Percentiles rank a stretch among this genome's conserved stretches.
Conservation (phyloP, 2,329 filamentous ascomycete genomes). For the Epichloe elymi region DNA sequence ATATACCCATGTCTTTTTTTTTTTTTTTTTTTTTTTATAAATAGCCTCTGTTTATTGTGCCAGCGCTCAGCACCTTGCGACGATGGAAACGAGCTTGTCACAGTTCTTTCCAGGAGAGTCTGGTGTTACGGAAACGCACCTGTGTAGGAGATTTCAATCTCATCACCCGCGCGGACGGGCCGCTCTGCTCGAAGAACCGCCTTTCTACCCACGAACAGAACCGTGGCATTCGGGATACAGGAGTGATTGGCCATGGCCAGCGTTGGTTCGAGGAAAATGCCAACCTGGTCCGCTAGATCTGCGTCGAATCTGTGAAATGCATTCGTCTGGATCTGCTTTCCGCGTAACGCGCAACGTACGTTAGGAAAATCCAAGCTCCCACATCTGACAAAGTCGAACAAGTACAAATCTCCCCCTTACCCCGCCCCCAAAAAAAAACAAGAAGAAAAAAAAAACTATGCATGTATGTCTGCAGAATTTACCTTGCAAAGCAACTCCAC, state of each 20-base stretch:
- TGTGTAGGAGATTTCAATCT: conserved; percentile 50
- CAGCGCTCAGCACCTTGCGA: too few relatives aligned
- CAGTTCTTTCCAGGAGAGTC: too few relatives aligned
- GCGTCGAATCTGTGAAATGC: conserved; percentile 43
- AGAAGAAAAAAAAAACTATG: not conserved
- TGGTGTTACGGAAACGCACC: conserved; percentile 24
- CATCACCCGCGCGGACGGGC: conserved; percentile 36
- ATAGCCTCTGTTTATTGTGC: too few relatives aligned
- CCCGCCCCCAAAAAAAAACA: not conserved
- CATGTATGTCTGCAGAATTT: not conserved
- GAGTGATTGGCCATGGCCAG: conserved; percentile 51
- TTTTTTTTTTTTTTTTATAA: too few relatives aligned
- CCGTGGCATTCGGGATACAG: conserved; percentile 45
- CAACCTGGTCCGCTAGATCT: conserved; percentile 34
- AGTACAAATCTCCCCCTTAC: fast-evolving
- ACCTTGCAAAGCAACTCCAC: conserved; percentile 42
- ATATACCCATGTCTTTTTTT: too few relatives aligned
- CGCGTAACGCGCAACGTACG: too few relatives aligned
- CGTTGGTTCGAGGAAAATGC: conserved; percentile 41
- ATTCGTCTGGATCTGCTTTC: conserved; percentile 43
- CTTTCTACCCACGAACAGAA: conserved; percentile 39
- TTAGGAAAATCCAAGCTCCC: too few relatives aligned
- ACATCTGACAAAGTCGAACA: too few relatives aligned
- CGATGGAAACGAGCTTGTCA: too few relatives aligned
- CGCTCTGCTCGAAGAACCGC: conserved; percentile 37